phyloP scores from a whole-genome alignment of 345 rosid genomes.

The Erysimum cheiranthoides region DNA sequence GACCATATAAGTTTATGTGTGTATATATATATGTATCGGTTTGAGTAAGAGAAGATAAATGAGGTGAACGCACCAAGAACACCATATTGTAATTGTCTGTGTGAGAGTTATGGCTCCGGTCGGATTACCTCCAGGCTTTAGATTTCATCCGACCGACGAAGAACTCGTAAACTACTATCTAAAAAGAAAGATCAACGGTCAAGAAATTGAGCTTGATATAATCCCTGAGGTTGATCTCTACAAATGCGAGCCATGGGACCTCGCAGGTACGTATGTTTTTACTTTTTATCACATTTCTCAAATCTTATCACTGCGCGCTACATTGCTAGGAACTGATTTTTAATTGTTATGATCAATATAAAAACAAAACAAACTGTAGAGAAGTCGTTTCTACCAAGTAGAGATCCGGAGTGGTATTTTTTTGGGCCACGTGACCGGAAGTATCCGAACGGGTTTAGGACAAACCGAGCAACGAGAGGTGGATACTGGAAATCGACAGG shows the following conservation, averaged over 20 bases:
- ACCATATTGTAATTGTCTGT: constrained; percentile 10
- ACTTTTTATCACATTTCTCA: not conserved
- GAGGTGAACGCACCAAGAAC: constrained; percentile 16
- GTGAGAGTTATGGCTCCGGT: constrained; percentile 46
- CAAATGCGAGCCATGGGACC: constrained; percentile 99
- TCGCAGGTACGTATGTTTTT: constrained; percentile 59
- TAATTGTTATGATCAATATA: not conserved
- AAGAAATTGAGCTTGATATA: constrained; percentile 89
- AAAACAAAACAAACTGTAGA: constrained; percentile 48
- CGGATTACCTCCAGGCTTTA: constrained; percentile 90
- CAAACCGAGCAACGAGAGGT: constrained; percentile 84
- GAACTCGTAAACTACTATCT: constrained; percentile 95
- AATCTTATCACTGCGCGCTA: not conserved
- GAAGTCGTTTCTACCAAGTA: constrained; percentile 85
- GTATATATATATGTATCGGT: constrained; percentile 13
- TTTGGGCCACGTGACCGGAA: constrained; percentile 93
- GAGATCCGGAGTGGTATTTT: constrained; percentile 97
- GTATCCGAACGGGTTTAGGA: constrained; percentile 88
- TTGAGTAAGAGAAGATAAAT: constrained; percentile 26
- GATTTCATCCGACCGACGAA: constrained; percentile 96
- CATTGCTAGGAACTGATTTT: constrained; percentile 1
- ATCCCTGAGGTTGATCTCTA: constrained; percentile 97
- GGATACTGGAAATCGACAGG: constrained; percentile 97
- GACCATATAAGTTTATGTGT: constrained; percentile 10
- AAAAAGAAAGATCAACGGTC: constrained; percentile 81